These are phyloP conservation scores for Verticillium klebahnii DNA, from an alignment of 2,329 filamentous ascomycete species.

Conservation along the genomic window DNA sequence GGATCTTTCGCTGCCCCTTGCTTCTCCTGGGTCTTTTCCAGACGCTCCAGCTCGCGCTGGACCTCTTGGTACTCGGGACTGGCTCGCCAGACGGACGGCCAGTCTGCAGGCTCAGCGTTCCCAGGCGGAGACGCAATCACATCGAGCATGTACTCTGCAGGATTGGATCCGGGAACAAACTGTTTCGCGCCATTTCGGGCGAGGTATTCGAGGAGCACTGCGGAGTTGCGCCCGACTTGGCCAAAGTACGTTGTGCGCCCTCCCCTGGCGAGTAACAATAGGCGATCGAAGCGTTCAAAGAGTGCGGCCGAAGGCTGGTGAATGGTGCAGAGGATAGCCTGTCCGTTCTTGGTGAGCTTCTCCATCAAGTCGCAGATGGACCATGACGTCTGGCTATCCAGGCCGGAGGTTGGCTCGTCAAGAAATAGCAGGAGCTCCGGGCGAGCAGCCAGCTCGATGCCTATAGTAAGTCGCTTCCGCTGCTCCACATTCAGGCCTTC, in stretches of 20 bases:
- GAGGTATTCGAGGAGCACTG: constrained; percentile 46
- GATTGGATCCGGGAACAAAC: constrained; percentile 44
- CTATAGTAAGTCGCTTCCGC: constrained; percentile 62
- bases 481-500: constrained; percentile 45
- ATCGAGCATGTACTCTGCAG: constrained; percentile 44
- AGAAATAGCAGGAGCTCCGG: constrained; percentile 69
- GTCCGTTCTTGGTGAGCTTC: constrained; percentile 50
- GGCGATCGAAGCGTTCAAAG: constrained; percentile 11
- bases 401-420: constrained; percentile 72
- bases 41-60: constrained; percentile 11
- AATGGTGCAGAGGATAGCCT: constrained; percentile 26
- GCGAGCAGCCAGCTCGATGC: constrained; percentile 70
- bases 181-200: constrained; percentile 40
- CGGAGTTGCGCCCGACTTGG: constrained; percentile 44
- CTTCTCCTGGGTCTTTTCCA: background rate
- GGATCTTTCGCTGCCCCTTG: background rate
- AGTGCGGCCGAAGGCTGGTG: constrained; percentile 14
- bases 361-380: constrained; percentile 67
- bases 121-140: constrained; percentile 31
- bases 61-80: constrained; percentile 31
- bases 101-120: constrained; percentile 40
- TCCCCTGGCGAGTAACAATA: constrained; percentile 11
- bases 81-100: constrained; percentile 38
- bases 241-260: constrained; percentile 47
- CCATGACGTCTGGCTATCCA: constrained; percentile 72